These are phyloP conservation scores for Solanum dulcamara DNA, from an alignment of 257 asterid species.

Conservation along the genomic window DNA sequence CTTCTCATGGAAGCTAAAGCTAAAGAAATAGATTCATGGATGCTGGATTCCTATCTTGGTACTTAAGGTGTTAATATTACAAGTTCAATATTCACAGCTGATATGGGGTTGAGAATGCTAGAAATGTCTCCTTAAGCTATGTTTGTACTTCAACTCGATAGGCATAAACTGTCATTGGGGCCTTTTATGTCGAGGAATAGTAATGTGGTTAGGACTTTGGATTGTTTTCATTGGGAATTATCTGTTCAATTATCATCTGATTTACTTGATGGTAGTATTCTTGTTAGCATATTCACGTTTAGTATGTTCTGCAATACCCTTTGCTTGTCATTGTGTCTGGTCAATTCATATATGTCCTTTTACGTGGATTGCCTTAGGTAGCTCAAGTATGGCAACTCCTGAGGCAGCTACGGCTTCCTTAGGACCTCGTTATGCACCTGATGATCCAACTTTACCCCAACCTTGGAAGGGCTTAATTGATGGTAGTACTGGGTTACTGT, in stretches of 20 bases:
- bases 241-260: not conserved
- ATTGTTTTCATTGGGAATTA: not conserved
- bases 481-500: constrained; percentile 54
- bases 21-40: not conserved
- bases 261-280: not conserved
- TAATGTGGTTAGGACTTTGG: not conserved
- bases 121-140: not conserved
- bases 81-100: not conserved
- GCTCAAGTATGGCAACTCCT: constrained; percentile 42
- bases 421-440: constrained; percentile 89
- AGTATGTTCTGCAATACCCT: not conserved
- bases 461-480: constrained; percentile 95
- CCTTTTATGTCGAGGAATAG: not conserved
- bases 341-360: not conserved
- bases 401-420: constrained; percentile 47
- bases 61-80: not conserved
- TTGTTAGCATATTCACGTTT: not conserved
- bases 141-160: not conserved
- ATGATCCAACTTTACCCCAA: constrained; percentile 82
- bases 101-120: not conserved
- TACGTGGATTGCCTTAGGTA: not conserved
- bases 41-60: not conserved
- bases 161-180: not conserved
- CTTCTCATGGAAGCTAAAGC: not conserved
- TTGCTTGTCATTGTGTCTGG: not conserved